Evolutionary conservation across 257 asterid genomes (phyloP).

Genomic region (Marsdenia floribunda): DNA sequence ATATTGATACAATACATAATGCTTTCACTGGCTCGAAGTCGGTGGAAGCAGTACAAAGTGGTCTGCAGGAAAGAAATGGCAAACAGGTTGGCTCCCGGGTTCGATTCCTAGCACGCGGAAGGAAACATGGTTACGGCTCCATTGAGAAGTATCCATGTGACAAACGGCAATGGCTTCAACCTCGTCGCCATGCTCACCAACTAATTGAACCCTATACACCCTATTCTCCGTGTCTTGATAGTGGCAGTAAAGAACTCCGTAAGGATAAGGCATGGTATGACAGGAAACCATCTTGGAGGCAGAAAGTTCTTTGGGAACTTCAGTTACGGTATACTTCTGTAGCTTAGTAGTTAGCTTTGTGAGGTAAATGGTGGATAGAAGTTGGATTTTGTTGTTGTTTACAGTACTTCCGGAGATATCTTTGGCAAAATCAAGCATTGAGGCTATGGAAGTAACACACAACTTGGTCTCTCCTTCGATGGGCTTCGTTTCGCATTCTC

Average conservation of each 20-base stretch:
- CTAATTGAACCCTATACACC: slow-evolving; percentile 35
- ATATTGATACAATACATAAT: too few relatives aligned
- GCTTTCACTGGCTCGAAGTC: not conserved
- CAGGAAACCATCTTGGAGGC: slow-evolving; percentile 57
- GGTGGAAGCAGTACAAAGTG: slow-evolving; percentile 50
- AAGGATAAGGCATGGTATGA: slow-evolving; percentile 73
- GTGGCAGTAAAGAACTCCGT: slow-evolving; percentile 65
- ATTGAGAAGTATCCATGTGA: slow-evolving; percentile 78
- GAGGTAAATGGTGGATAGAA: slow-evolving; percentile 42
- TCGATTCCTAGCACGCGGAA: slow-evolving; percentile 51
- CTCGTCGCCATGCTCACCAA: slow-evolving; percentile 45
- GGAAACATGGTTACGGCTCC: slow-evolving; percentile 57
- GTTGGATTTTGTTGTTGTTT: slow-evolving; percentile 18
- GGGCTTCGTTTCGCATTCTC: slow-evolving; percentile 50
- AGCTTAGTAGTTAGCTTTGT: slow-evolving; percentile 23
- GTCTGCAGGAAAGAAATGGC: slow-evolving; percentile 92
- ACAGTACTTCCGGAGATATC: slow-evolving; percentile 30
- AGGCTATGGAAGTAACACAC: slow-evolving; percentile 61
- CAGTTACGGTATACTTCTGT: slow-evolving; percentile 41
- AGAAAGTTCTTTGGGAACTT: slow-evolving; percentile 29
- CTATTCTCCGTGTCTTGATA: slow-evolving; percentile 42
- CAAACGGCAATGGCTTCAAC: slow-evolving; percentile 73
- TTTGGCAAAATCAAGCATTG: slow-evolving; percentile 53
- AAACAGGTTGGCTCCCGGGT: slow-evolving; percentile 57
- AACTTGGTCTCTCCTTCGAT: slow-evolving; percentile 61